Evolutionary conservation across 495 filamentous ascomycete genomes (phyloP).

Genomic region (Astrothelium subdiscretum): DNA sequence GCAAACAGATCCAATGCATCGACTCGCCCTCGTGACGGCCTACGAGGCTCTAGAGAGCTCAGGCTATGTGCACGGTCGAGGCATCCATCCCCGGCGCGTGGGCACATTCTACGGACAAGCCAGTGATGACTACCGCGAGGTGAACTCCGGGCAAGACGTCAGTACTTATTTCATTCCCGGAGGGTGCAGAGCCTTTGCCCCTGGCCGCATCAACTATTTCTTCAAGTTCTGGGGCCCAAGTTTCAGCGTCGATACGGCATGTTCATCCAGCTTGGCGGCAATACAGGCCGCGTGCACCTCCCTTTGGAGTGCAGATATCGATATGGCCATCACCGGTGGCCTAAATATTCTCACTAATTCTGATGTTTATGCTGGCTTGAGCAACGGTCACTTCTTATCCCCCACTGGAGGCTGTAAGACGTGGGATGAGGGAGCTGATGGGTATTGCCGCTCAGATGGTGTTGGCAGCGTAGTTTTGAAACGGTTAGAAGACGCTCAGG

Average conservation of each 20-base stretch:
- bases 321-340: slow-evolving; percentile 31
- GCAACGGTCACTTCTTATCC: slow-evolving; percentile 28
- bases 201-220: slow-evolving; percentile 24
- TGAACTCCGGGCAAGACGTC: slow-evolving; percentile 19
- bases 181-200: slow-evolving; percentile 19
- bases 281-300: slow-evolving; percentile 27
- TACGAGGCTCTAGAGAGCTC: slow-evolving; percentile 30
- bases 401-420: slow-evolving; percentile 31
- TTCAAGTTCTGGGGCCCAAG: slow-evolving; percentile 8
- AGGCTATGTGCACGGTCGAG: slow-evolving; percentile 19
- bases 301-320: slow-evolving; percentile 27
- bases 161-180: slow-evolving; percentile 25
- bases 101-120: slow-evolving; percentile 29
- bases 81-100: slow-evolving; percentile 13
- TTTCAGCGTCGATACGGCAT: slow-evolving; percentile 22
- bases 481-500: slow-evolving; percentile 23
- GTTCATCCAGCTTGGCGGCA: slow-evolving; percentile 27
- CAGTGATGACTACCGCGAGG: slow-evolving; percentile 22
- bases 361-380: slow-evolving; percentile 23
- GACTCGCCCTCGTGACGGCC: slow-evolving; percentile 24
- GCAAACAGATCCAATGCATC: slow-evolving; percentile 25
- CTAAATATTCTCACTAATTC: slow-evolving; percentile 31
- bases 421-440: slow-evolving; percentile 30
- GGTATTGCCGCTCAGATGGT: slow-evolving; percentile 29
- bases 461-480: slow-evolving; percentile 26